Percentiles rank a stretch among this genome's conserved stretches.
Conservation (phyloP, 306 rosid species). For the Cicer judaicum region DNA sequence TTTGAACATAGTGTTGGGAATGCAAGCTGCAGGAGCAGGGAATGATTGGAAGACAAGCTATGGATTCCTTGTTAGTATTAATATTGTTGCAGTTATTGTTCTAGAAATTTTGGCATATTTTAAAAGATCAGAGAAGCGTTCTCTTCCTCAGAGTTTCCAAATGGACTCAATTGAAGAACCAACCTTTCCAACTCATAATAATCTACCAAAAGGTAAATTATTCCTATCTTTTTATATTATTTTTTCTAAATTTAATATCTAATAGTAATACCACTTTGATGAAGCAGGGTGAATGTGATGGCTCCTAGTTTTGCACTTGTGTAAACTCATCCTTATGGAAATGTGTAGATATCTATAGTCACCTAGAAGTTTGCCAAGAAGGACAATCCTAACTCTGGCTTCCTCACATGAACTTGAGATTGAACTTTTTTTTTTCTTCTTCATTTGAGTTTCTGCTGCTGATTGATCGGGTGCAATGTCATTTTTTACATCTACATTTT, state of each 20-base stretch:
- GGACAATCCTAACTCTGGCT: slow-evolving; percentile 42
- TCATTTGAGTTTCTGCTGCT: slow-evolving; percentile 36
- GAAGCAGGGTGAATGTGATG: slow-evolving; percentile 51
- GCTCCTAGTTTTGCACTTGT: slow-evolving; percentile 38
- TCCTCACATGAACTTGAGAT: slow-evolving; percentile 39
- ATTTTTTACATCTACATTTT: neutral
- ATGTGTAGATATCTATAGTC: slow-evolving; percentile 36
- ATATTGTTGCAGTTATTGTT: slow-evolving; percentile 66
- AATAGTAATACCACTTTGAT: slow-evolving; percentile 20
- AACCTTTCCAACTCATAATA: slow-evolving; percentile 32
- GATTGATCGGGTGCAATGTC: slow-evolving; percentile 14
- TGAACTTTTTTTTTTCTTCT: slow-evolving; percentile 33
- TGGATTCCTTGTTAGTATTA: slow-evolving; percentile 73
- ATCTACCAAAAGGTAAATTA: slow-evolving; percentile 45
- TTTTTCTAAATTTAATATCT: neutral
- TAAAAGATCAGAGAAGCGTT: slow-evolving; percentile 62
- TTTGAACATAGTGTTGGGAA: slow-evolving; percentile 85
- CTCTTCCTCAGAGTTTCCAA: slow-evolving; percentile 68
- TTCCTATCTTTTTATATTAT: neutral
- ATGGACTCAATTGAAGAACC: slow-evolving; percentile 57
- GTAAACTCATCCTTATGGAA: slow-evolving; percentile 14
- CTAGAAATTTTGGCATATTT: slow-evolving; percentile 75
- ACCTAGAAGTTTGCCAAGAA: slow-evolving; percentile 45
- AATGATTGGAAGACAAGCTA: slow-evolving; percentile 82
- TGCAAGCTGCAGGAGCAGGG: slow-evolving; percentile 80